Evolutionary conservation across 164 flowering plant species (phyloP).

Genomic region (Warburgia ugandensis): DNA sequence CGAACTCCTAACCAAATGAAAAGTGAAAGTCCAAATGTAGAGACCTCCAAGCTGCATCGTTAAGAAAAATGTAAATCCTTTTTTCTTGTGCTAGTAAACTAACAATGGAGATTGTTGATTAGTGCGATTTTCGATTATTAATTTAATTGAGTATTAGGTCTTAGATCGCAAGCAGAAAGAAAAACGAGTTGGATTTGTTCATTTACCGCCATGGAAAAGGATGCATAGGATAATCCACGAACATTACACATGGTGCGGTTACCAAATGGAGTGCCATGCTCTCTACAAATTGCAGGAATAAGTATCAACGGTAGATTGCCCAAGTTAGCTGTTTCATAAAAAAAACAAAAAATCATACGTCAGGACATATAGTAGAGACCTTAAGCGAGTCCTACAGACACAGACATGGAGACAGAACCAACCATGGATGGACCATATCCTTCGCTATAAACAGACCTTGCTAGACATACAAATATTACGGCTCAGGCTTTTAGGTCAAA

Average conservation of each 20-base stretch:
- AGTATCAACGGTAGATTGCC: conserved; percentile 2
- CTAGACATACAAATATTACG: background rate
- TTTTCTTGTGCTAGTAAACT: too few species aligned
- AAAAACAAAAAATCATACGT: background rate
- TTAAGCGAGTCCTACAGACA: background rate
- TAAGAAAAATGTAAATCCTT: too few species aligned
- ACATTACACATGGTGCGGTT: conserved; percentile 34
- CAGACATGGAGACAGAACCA: too few species aligned
- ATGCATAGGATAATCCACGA: conserved; percentile 71
- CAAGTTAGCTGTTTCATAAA: conserved; percentile 4
- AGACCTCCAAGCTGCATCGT: conserved; percentile 73
- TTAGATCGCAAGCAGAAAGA: too few species aligned
- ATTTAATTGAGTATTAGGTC: too few species aligned
- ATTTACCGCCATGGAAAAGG: conserved; percentile 99
- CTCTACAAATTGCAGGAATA: background rate
- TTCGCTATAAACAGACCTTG: background rate
- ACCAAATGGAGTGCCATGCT: conserved; percentile 24
- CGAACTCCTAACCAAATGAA: conserved; percentile 50
- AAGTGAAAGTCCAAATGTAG: conserved; percentile 86
- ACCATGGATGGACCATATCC: too few species aligned
- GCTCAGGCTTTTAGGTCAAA: too few species aligned
- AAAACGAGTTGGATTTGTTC: too few species aligned
- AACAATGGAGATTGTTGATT: too few species aligned
- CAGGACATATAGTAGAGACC: background rate
- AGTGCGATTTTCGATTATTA: too few species aligned